Evolutionary conservation across 2,329 filamentous ascomycete genomes (phyloP).

Genomic region (Pseudogymnoascus sp.): DNA sequence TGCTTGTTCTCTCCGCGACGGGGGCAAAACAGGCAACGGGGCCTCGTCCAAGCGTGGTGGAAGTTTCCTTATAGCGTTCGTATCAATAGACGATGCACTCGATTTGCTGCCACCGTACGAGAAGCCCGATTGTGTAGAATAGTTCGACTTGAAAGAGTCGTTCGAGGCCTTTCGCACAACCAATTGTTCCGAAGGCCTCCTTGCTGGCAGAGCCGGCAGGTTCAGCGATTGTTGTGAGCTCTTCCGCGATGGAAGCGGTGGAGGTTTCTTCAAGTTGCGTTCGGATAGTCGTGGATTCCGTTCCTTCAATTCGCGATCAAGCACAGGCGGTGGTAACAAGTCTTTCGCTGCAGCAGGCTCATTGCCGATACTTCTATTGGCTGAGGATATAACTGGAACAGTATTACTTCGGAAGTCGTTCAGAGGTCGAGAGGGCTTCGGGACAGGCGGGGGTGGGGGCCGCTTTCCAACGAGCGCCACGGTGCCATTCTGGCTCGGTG

Average conservation of each 20-base stretch:
- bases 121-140: conserved; percentile 45
- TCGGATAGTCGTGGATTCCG: conserved; percentile 21
- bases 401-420: conserved; percentile 32
- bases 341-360: conserved; percentile 19
- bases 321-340: conserved; percentile 23
- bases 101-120: conserved; percentile 40
- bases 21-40: conserved; percentile 50
- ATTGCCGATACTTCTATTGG: conserved; percentile 21
- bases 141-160: conserved; percentile 48
- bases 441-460: conserved; percentile 30
- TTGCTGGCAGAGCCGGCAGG: conserved; percentile 41
- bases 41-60: conserved; percentile 49
- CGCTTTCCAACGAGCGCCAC: conserved; percentile 33
- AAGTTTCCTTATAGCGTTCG: conserved; percentile 37
- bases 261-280: conserved; percentile 21
- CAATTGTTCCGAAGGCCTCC: conserved; percentile 38
- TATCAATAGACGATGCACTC: conserved; percentile 37
- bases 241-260: conserved; percentile 22
- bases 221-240: conserved; percentile 32
- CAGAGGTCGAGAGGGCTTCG: conserved; percentile 29
- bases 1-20: conserved; percentile 41
- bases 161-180: conserved; percentile 45
- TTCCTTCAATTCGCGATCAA: conserved; percentile 21
- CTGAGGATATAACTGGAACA: conserved; percentile 22
- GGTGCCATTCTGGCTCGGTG: conserved; percentile 47